Evolutionary conservation across 805 yeast genomes (phyloP).

Genomic region (Barnettozyma pratensis): DNA sequence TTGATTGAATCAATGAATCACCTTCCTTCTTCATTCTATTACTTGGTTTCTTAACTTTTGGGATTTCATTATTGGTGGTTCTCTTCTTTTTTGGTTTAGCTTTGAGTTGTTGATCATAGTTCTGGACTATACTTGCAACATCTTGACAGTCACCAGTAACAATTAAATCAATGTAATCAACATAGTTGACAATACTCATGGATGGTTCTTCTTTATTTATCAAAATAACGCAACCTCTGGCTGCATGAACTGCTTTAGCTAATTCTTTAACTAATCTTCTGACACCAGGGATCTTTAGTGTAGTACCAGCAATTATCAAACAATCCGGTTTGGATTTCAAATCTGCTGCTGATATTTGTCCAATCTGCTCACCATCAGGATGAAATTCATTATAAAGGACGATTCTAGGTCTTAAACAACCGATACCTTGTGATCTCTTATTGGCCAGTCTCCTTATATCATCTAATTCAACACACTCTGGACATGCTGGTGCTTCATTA

Average conservation of each 20-base stretch:
- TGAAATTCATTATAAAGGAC: slow-evolving; percentile 71
- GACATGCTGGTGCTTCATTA: slow-evolving; percentile 51
- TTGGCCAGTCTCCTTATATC: slow-evolving; percentile 53
- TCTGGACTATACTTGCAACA: slow-evolving; percentile 34
- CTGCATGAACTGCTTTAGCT: slow-evolving; percentile 49
- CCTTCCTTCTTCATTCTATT: slow-evolving; percentile 9
- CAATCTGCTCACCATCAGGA: slow-evolving; percentile 87
- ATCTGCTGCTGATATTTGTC: slow-evolving; percentile 66
- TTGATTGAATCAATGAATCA: slow-evolving; percentile 17
- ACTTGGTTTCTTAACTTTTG: slow-evolving; percentile 8
- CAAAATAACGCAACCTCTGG: slow-evolving; percentile 59
- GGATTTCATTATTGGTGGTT: background rate
- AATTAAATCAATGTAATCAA: slow-evolving; percentile 51
- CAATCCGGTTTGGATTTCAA: slow-evolving; percentile 67
- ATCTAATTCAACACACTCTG: slow-evolving; percentile 58
- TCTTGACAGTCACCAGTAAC: slow-evolving; percentile 65
- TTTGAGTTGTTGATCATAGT: slow-evolving; percentile 15
- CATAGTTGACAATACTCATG: slow-evolving; percentile 41
- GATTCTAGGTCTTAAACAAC: slow-evolving; percentile 59
- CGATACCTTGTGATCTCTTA: slow-evolving; percentile 57
- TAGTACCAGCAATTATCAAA: slow-evolving; percentile 77
- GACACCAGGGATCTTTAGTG: slow-evolving; percentile 76
- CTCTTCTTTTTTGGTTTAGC: background rate
- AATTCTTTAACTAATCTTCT: slow-evolving; percentile 55
- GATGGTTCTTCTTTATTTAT: slow-evolving; percentile 53